Evolutionary conservation across 345 rosid species (phyloP).

Genomic region (Brassica nigra): DNA sequence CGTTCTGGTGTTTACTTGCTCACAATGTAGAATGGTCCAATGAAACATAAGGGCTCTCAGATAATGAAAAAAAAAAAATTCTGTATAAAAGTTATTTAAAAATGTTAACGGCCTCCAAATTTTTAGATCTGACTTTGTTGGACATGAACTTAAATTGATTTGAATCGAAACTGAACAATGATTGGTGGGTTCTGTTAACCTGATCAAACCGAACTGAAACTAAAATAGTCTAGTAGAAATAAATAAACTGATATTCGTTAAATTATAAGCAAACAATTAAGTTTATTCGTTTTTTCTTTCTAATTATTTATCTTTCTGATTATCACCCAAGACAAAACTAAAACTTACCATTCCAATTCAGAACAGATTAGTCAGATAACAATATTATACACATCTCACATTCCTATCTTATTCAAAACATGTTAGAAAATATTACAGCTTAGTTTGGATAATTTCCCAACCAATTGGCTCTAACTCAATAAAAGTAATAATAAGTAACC

Average conservation of each 20-base stretch:
- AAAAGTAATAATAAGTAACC: conserved; percentile 21
- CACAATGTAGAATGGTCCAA: neutral
- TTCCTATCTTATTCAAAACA: neutral
- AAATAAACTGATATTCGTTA: neutral
- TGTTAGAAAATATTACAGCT: neutral
- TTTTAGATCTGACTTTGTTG: neutral
- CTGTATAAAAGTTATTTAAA: neutral
- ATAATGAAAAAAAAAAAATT: neutral
- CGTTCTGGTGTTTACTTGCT: neutral
- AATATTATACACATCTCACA: neutral
- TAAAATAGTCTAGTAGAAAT: neutral
- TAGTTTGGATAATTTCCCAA: conserved; percentile 29
- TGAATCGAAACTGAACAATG: neutral
- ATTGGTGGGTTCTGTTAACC: neutral
- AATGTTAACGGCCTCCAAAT: neutral
- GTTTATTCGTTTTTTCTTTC: neutral
- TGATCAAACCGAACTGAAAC: neutral
- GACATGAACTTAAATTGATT: neutral
- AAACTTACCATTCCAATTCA: neutral
- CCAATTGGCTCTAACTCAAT: conserved; percentile 36
- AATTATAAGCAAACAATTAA: neutral
- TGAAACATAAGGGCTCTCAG: neutral
- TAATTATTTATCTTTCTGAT: neutral
- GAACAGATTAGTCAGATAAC: neutral
- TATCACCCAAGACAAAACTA: neutral